Evolutionary conservation across 202 grass and related monocot genomes (phyloP).

Genomic region (Schoenoplectus tabernaemontani): DNA sequence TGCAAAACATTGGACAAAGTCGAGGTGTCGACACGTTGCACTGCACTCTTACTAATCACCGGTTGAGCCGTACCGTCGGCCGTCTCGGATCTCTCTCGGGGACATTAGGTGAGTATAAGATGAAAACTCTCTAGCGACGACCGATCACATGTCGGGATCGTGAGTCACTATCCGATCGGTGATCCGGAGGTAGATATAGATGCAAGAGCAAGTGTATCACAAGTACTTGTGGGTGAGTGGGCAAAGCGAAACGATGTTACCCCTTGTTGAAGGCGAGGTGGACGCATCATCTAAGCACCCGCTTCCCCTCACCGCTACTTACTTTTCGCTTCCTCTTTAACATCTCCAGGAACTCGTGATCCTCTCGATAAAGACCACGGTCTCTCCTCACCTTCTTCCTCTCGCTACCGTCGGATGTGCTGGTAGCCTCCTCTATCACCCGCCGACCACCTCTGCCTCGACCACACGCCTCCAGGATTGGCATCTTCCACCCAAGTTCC

Average conservation of each 20-base stretch:
- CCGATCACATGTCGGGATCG: neutral
- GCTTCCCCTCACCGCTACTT: neutral
- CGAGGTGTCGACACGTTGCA: neutral
- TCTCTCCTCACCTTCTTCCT: neutral
- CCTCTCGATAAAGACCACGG: neutral
- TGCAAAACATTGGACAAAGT: neutral
- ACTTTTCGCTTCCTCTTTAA: neutral
- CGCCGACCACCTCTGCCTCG: neutral
- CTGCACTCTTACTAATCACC: neutral
- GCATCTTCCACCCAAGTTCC: neutral
- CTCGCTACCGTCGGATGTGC: neutral
- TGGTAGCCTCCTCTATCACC: neutral
- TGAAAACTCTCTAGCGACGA: neutral
- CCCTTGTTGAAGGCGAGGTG: neutral
- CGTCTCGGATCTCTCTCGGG: neutral
- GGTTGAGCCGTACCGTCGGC: neutral
- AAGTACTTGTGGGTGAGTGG: neutral
- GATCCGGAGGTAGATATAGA: neutral
- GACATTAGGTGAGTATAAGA: neutral
- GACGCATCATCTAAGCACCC: neutral
- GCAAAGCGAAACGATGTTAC: neutral
- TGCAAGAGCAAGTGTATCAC: neutral
- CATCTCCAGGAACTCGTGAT: neutral
- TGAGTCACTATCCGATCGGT: neutral
- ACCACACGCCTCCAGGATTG: neutral